Conservation (phyloP, 495 filamentous ascomycete genomes). For the Neurospora sp. region DNA sequence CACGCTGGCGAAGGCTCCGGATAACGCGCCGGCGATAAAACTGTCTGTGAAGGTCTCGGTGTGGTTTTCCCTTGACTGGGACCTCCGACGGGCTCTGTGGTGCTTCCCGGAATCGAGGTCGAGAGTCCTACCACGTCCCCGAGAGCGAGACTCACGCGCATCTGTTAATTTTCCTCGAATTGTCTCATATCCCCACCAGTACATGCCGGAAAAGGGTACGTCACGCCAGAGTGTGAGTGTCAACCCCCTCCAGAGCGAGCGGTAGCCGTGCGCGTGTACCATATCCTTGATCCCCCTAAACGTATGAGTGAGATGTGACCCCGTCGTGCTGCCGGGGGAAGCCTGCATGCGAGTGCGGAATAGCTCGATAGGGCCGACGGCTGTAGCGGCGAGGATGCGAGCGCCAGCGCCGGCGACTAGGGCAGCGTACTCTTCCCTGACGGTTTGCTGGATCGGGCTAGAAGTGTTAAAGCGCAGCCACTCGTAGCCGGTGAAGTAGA, state of each 20-base stretch:
- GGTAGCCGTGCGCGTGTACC: slow-evolving; percentile 65
- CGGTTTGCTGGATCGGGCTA: slow-evolving; percentile 53
- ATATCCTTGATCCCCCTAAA: slow-evolving; percentile 65
- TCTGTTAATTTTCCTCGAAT: slow-evolving; percentile 57
- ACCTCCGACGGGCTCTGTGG: slow-evolving; percentile 32
- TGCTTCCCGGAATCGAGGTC: slow-evolving; percentile 14
- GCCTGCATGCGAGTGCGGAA: slow-evolving; percentile 91
- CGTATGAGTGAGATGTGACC: slow-evolving; percentile 56
- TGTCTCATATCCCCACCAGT: slow-evolving; percentile 95
- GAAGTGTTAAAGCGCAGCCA: slow-evolving; percentile 64
- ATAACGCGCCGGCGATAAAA: slow-evolving; percentile 74
- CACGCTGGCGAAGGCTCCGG: slow-evolving; percentile 77
- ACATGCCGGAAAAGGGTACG: slow-evolving; percentile 91
- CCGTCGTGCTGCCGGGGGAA: slow-evolving; percentile 43
- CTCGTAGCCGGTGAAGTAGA: slow-evolving; percentile 98
- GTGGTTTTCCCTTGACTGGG: slow-evolving; percentile 47
- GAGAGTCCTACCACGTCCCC: slow-evolving; percentile 23
- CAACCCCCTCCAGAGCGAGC: slow-evolving; percentile 84
- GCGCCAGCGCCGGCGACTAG: slow-evolving; percentile 71
- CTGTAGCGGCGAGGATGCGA: slow-evolving; percentile 67
- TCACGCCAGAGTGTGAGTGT: slow-evolving; percentile 92
- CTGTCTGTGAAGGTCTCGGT: slow-evolving; percentile 71
- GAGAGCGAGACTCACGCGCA: slow-evolving; percentile 41
- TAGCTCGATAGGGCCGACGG: slow-evolving; percentile 87
- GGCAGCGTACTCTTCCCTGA: slow-evolving; percentile 63